Evolutionary conservation across 1,139 yeast species (phyloP).

Genomic region (Pichia sp.): DNA sequence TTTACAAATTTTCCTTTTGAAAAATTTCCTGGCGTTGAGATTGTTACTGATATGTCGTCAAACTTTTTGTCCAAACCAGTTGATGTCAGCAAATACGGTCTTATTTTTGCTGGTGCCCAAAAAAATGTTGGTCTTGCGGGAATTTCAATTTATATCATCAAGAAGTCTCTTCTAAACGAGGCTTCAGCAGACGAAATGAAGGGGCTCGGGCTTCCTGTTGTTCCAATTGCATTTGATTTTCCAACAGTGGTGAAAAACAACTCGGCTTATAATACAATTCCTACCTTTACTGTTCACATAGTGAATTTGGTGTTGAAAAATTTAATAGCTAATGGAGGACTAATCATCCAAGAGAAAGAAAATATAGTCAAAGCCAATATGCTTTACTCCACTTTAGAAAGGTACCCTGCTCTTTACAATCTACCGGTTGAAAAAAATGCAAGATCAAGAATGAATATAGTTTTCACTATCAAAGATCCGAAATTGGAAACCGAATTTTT

Average conservation of each 20-base stretch:
- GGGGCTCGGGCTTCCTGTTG: constrained; percentile 60
- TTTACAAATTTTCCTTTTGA: constrained; percentile 55
- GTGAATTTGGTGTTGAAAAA: constrained; percentile 71
- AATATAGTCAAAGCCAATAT: constrained; percentile 39
- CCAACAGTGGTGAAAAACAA: constrained; percentile 84
- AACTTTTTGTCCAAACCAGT: constrained; percentile 78
- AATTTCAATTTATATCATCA: constrained; percentile 82
- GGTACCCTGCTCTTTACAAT: constrained; percentile 58
- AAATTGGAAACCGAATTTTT: constrained; percentile 67
- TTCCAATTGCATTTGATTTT: constrained; percentile 85
- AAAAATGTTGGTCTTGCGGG: constrained; percentile 97
- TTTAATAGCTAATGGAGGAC: constrained; percentile 60
- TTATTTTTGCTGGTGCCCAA: constrained; percentile 95
- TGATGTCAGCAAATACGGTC: constrained; percentile 80
- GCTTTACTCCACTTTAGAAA: constrained; percentile 58
- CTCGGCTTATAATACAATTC: constrained; percentile 92
- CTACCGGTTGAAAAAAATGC: constrained; percentile 60
- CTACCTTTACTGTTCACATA: constrained; percentile 85
- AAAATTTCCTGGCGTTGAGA: constrained; percentile 65
- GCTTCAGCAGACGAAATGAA: constrained; percentile 61
- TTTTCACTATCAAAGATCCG: constrained; percentile 65
- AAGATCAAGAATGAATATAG: constrained; percentile 90
- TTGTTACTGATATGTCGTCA: constrained; percentile 94
- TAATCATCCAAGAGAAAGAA: constrained; percentile 50
- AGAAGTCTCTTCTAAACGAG: constrained; percentile 68